These are phyloP conservation scores for Elaeis guineensis DNA, from an alignment of 176 grass and related monocot genomes.

Conservation along the genomic window DNA sequence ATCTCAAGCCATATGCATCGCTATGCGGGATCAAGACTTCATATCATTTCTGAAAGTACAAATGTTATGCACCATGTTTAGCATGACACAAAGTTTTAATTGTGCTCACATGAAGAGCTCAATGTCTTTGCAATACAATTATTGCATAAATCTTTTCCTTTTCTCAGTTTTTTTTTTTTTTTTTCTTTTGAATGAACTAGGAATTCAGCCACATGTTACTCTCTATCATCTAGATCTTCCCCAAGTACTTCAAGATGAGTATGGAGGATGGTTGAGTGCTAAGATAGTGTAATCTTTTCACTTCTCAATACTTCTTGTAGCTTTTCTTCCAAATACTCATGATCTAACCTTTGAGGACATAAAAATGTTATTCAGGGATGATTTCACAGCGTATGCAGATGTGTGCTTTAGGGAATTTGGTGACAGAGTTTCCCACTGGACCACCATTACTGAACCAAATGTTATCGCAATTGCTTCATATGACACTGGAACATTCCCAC, in stretches of 20 bases:
- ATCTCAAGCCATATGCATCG: too few species aligned
- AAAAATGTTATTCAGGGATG: conserved; percentile 25
- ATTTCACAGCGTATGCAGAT: conserved; percentile 57
- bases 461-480: conserved; percentile 5
- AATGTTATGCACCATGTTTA: too few species aligned
- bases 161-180: too few species aligned
- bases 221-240: conserved; percentile 53
- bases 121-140: too few species aligned
- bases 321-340: too few species aligned
- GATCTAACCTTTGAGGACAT: too few species aligned
- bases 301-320: neutral
- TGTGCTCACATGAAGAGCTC: too few species aligned
- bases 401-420: conserved; percentile 59
- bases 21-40: too few species aligned
- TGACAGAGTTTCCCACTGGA: conserved; percentile 49
- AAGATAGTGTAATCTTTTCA: conserved; percentile 29
- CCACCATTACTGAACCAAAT: conserved; percentile 40
- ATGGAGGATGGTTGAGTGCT: conserved; percentile 56
- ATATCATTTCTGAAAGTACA: too few species aligned
- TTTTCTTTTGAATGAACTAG: neutral
- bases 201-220: conserved; percentile 39
- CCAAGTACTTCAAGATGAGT: conserved; percentile 51
- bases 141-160: too few species aligned
- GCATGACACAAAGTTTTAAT: too few species aligned
- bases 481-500: conserved; percentile 23